Evolutionary conservation across 768 basidiomycete genomes (phyloP).

Genomic region (Mycena rosella): DNA sequence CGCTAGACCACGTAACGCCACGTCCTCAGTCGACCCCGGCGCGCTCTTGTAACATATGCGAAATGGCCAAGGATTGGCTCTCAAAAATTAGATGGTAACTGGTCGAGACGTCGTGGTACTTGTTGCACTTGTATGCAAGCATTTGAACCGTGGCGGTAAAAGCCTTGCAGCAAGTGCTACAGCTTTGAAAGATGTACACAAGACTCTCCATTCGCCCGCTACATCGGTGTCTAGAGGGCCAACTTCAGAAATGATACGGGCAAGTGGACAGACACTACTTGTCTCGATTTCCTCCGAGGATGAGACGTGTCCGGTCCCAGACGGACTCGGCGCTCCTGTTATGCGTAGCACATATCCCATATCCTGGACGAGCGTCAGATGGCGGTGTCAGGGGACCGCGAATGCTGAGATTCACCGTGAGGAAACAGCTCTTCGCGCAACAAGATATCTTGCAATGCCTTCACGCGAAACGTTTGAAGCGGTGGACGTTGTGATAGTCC

Average conservation of each 20-base stretch:
- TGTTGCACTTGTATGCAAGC: constrained; percentile 79
- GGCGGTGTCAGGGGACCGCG: neutral
- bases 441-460: constrained; percentile 63
- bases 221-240: constrained; percentile 68
- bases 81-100: constrained; percentile 48
- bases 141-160: constrained; percentile 75
- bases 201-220: constrained; percentile 74
- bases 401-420: constrained; percentile 57
- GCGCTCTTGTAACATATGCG: too few species aligned
- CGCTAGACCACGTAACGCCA: too few species aligned
- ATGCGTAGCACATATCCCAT: constrained; percentile 72
- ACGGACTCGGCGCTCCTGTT: constrained; percentile 53
- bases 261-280: constrained; percentile 49
- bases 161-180: constrained; percentile 69
- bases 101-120: constrained; percentile 65
- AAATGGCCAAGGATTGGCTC: too few species aligned
- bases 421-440: constrained; percentile 77
- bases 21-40: too few species aligned
- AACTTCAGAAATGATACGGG: constrained; percentile 3
- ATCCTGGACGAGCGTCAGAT: constrained; percentile 51
- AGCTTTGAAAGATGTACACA: constrained; percentile 58
- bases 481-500: constrained; percentile 74
- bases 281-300: constrained; percentile 63
- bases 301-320: constrained; percentile 67
- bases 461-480: constrained; percentile 70